phyloP scores from a whole-genome alignment of 345 rosid genomes.

The Raphanus sativus region DNA sequence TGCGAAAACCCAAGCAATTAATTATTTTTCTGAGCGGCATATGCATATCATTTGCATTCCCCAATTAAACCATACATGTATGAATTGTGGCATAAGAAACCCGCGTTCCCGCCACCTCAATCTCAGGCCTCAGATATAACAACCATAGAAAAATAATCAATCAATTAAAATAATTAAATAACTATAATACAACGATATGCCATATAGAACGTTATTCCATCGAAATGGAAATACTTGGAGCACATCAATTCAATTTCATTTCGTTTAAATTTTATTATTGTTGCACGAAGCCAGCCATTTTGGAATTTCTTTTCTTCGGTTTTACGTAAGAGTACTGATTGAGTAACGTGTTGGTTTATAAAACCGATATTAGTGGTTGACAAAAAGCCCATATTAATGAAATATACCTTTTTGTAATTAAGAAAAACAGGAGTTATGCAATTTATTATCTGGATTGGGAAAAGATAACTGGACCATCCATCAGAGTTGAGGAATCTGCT shows the following conservation, averaged over 20 bases:
- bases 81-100: not conserved
- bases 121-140: not conserved
- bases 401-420: slow-evolving; percentile 2
- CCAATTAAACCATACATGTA: not conserved
- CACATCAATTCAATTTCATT: slow-evolving; percentile 9
- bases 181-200: not conserved
- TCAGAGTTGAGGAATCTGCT: slow-evolving; percentile 27
- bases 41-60: not conserved
- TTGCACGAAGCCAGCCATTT: slow-evolving; percentile 32
- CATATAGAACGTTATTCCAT: not conserved
- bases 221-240: slow-evolving; percentile 9
- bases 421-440: not conserved
- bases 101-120: not conserved
- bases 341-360: slow-evolving; percentile 29
- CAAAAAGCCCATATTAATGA: not conserved
- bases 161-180: not conserved
- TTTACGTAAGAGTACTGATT: slow-evolving; percentile 30
- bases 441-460: slow-evolving; percentile 15
- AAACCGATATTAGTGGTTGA: slow-evolving; percentile 22
- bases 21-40: not conserved
- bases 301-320: slow-evolving; percentile 28
- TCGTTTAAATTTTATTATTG: not conserved
- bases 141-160: not conserved
- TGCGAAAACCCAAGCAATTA: not conserved
- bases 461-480: slow-evolving; percentile 18